A percentile compares a stretch with the other conserved stretches of the same genome.
These are phyloP conservation scores for Pneumocystis sp. DNA, from an alignment of 1,139 yeast species.

Conservation along the genomic window DNA sequence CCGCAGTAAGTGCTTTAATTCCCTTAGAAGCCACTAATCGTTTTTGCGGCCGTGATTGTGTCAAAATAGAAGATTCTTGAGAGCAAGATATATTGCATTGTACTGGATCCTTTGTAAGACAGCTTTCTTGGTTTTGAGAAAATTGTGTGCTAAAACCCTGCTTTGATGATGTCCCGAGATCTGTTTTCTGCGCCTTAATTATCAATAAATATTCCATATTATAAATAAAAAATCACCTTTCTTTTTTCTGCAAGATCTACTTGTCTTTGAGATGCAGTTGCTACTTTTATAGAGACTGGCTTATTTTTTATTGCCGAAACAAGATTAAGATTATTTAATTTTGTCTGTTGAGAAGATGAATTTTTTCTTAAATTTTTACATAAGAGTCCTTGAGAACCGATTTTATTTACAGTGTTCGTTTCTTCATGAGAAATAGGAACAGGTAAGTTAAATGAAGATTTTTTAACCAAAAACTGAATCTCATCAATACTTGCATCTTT, in stretches of 20 bases:
- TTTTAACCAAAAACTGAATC: not conserved
- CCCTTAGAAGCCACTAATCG: not conserved
- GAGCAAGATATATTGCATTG: not conserved
- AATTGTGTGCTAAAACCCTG: not conserved
- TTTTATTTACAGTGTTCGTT: not conserved
- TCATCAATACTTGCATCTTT: not conserved
- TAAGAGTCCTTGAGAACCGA: not conserved
- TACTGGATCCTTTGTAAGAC: not conserved
- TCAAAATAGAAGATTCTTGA: not conserved
- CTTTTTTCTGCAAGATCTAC: constrained; percentile 7
- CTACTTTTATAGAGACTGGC: constrained; percentile 11
- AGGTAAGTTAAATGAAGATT: not conserved
- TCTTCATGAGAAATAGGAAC: not conserved
- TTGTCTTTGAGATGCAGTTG: constrained; percentile 13
- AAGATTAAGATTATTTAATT: not conserved
- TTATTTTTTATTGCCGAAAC: not conserved
- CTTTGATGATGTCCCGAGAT: not conserved
- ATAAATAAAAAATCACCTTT: constrained; percentile 1
- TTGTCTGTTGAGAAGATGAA: not conserved
- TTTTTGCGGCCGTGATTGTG: not conserved
- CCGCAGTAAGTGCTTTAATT: constrained; percentile 12
- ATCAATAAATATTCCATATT: not conserved
- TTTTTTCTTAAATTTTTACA: not conserved
- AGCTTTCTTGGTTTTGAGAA: not conserved
- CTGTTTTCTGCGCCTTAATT: not conserved